These are phyloP conservation scores for grape (Vitis vinifera) DNA, from an alignment of 164 flowering plant species.

Conservation along the genomic window ASM3070453v1 NC_081815.1:1031001-1031500, in stretches of 20 bases:
- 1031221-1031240: conserved; percentile 74
- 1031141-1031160: neutral
- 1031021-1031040: too few relatives aligned
- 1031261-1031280: conserved; percentile 76
- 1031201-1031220: conserved; percentile 76
- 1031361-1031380: conserved; percentile 72
- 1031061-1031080: too few relatives aligned
- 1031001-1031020: too few relatives aligned
- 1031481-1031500: too few relatives aligned
- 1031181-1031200: conserved; percentile 91
- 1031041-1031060: too few relatives aligned
- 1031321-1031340: conserved; percentile 70
- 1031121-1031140: neutral
- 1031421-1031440: conserved; percentile 17
- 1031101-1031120: neutral
- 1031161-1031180: conserved; percentile 25
- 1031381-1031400: conserved; percentile 66
- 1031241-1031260: conserved; percentile 74
- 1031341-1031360: conserved; percentile 84
- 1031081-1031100: too few relatives aligned
- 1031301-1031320: conserved; percentile 71
- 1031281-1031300: conserved; percentile 82
- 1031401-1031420: conserved; percentile 47
- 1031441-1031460: neutral
- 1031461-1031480: too few relatives aligned